Evolutionary conservation across 1,139 yeast genomes (phyloP), one percentile per base, ranked within the genome.

Genomic region (Lodderomyces orthopsilosis): DNA sequence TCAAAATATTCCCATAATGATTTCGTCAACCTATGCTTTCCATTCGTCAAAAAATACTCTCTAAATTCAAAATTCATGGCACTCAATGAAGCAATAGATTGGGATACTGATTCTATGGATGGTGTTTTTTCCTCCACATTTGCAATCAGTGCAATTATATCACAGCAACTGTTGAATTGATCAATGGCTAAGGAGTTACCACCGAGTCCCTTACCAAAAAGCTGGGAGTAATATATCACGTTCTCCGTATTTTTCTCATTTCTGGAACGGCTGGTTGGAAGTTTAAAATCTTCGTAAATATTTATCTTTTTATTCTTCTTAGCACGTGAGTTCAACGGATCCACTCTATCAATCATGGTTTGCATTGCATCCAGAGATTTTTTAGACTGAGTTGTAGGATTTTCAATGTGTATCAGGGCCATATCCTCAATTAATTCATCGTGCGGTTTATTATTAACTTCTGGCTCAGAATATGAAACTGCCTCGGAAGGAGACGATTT

Each of bases 261-360:
- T 10, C 39, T 14, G 6, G 24, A 47, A 67, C 66, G 5, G 61
- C 62, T 14, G n/a, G 32, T 10, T 22, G 52, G 52, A 1, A 56
- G 13, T n/a, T 46, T 47, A 9, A 46, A 44, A 51, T 73, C 78
- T 37, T 71, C 73, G 45, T 57, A 74, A 9, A 74, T 74, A 15
- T 58, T 49, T 27, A 74, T 71, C 4, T 65, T 68, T 37, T 63
- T 65, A 41, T 58, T 63, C 40, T 59, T 63, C 37, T 55, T 64
- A 0, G 77, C 62, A 6, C 68, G 56, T 6, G 65, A 58, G 40
- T 55, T 64, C 21, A 74, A 54, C 1, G 79, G 79, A 50, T 74
- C 78, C 0, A 70, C 62, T 46, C 60, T 70, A 19, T 70, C 76
- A 30, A 72, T 68, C 23, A 70, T 55, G 1, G 58, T 50, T 46